A percentile compares a stretch with the other conserved stretches of the same genome.
These are phyloP conservation scores for Ophiostoma himal-ulmi DNA, from an alignment of 2,329 filamentous ascomycete genomes.

Conservation along the genomic window DNA sequence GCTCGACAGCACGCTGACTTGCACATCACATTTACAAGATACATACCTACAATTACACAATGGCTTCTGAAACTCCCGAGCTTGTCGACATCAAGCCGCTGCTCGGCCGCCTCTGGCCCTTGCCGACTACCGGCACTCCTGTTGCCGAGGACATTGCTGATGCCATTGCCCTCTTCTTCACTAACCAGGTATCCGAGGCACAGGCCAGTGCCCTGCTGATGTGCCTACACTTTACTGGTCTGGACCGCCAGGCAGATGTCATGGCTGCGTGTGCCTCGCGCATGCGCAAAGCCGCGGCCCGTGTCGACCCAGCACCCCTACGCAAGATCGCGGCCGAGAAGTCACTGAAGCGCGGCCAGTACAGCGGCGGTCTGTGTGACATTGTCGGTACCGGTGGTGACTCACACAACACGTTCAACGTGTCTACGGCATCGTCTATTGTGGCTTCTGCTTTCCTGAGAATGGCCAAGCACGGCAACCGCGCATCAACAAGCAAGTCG, in stretches of 20 bases:
- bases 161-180: constrained; percentile 89
- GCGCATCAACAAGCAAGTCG: constrained; percentile 89
- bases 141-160: constrained; percentile 73
- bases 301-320: constrained; percentile 61
- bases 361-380: constrained; percentile 81
- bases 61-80: constrained; percentile 20
- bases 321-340: constrained; percentile 54
- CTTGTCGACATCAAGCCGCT: constrained; percentile 61
- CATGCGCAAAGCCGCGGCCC: constrained; percentile 75
- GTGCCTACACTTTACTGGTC: constrained; percentile 82
- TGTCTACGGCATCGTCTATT: constrained; percentile 91
- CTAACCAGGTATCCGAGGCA: constrained; percentile 78
- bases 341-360: constrained; percentile 62
- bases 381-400: constrained; percentile 97
- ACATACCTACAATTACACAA: constrained; percentile 7
- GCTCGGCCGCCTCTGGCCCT: constrained; percentile 65
- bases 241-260: constrained; percentile 78
- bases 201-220: constrained; percentile 85
- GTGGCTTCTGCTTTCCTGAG: constrained; percentile 77
- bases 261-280: constrained; percentile 75
- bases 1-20: neutral
- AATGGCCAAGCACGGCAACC: constrained; percentile 92
- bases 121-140: constrained; percentile 35
- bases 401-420: constrained; percentile 96
- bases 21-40: too few relatives aligned